phyloP scores from a whole-genome alignment of 495 filamentous ascomycete species.

The Penicillium silybi region DNA sequence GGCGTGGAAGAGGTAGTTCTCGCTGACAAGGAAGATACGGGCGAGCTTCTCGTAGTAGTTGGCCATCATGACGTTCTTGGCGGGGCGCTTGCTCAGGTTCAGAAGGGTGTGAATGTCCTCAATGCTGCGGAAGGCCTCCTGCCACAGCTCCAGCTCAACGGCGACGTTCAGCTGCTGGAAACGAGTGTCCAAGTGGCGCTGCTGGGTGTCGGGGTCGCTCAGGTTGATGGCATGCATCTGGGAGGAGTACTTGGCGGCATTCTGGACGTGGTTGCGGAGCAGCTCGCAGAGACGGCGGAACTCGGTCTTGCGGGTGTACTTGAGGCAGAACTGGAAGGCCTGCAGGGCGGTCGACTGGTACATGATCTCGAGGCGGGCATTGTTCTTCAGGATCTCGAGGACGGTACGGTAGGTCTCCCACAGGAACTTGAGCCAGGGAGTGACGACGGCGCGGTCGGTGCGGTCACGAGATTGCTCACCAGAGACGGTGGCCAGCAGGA shows the following conservation, averaged over 20 bases:
- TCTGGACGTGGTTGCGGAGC: slow-evolving; percentile 96
- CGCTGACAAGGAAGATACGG: slow-evolving; percentile 95
- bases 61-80: slow-evolving; percentile 99
- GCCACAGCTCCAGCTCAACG: slow-evolving; percentile 96
- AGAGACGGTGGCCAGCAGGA: slow-evolving; percentile 94
- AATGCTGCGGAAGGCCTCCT: slow-evolving; percentile 97
- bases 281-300: slow-evolving; percentile 98
- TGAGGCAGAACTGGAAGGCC: slow-evolving; percentile 96
- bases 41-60: slow-evolving; percentile 99
- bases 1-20: slow-evolving; percentile 99
- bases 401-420: slow-evolving; percentile 99
- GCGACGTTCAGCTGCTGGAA: slow-evolving; percentile 99
- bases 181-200: slow-evolving; percentile 94
- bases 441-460: slow-evolving; percentile 96
- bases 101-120: slow-evolving; percentile 99
- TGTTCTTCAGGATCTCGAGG: slow-evolving; percentile 96
- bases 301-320: slow-evolving; percentile 98
- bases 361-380: slow-evolving; percentile 93
- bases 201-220: slow-evolving; percentile 93
- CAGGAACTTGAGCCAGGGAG: slow-evolving; percentile 97
- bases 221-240: slow-evolving; percentile 99
- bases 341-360: slow-evolving; percentile 98
- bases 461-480: slow-evolving; percentile 95
- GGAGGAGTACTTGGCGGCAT: slow-evolving; percentile 96
- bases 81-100: slow-evolving; percentile 95